phyloP scores from a whole-genome alignment of 2,329 filamentous ascomycete genomes.

The Xenoacremonium recifei region DNA sequence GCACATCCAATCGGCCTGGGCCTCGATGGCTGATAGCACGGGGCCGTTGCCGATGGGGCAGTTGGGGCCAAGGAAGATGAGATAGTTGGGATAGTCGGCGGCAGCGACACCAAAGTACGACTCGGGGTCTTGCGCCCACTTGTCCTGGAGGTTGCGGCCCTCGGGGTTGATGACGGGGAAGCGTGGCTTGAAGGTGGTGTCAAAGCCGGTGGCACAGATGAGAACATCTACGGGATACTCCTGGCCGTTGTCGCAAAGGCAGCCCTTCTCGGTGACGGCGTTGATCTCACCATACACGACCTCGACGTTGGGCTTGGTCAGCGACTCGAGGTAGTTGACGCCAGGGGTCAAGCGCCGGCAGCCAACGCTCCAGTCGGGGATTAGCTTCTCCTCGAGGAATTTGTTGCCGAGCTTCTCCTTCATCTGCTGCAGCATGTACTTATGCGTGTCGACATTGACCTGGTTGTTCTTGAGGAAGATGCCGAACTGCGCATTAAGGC shows the following conservation, averaged over 20 bases:
- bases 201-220: constrained; percentile 58
- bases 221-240: constrained; percentile 54
- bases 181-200: constrained; percentile 50
- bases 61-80: constrained; percentile 45
- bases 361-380: constrained; percentile 48
- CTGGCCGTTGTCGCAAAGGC: constrained; percentile 44
- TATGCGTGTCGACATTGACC: constrained; percentile 38
- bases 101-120: constrained; percentile 56
- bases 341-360: constrained; percentile 51
- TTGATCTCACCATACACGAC: constrained; percentile 39
- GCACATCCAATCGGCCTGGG: constrained; percentile 48
- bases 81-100: constrained; percentile 53
- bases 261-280: constrained; percentile 43
- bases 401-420: constrained; percentile 40
- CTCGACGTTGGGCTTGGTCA: constrained; percentile 47
- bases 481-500: constrained; percentile 45
- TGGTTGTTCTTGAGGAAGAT: constrained; percentile 43
- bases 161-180: constrained; percentile 49
- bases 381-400: constrained; percentile 48
- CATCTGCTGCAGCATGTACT: constrained; percentile 40
- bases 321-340: constrained; percentile 46
- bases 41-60: constrained; percentile 36
- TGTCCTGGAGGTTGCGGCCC: constrained; percentile 49
- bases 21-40: constrained; percentile 43
- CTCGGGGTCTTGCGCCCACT: constrained; percentile 44